Base-by-base conservation (phyloP, 1,284 basidiomycete genomes). In the Phylloboletellus chloephorus region DNA sequence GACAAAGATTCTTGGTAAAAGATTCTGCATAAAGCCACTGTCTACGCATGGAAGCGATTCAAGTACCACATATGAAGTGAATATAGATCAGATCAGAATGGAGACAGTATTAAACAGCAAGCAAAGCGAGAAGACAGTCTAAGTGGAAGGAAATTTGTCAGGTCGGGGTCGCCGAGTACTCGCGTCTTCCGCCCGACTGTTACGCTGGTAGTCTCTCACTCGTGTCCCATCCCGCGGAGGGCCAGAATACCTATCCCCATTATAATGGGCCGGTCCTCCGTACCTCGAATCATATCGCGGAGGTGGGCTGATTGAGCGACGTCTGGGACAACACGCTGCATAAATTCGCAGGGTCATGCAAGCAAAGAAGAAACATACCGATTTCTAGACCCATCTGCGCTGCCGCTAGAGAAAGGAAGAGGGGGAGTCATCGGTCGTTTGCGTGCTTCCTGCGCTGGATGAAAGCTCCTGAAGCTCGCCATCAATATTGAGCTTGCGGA, bases 271-370 rank as follows among this genome's bases (percentile, higher is more conserved):
- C 49, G 64, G 57, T 44, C 64, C 53, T 28, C 62, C 61, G 46
- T 50, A 48, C 17, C 67, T 65, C 31, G 67, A 60, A 57, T 78
- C 79, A 47, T 69, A 62, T 38, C 74, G 67, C 46, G 68, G 57
- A 23, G 67, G 63, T 34, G 82, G 82, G 53, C 83, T 87, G 56
- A 78, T 73, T 20, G 84, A 88, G 41, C 84, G 80, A 56, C 84
- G 82, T 44, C 83, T 86, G 51, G 4, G 20, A 43, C 5, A 23
- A 35, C 8, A 12, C 2, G 1, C 31, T 28, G 7, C 4, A 31
- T 47, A 13, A 46, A 16, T 21, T 23, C 7, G 17, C 5, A 16
- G 2, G 7, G 9, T n/a, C 0, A n/a, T 8, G 7, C 9, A 5
- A 34, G 12, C 10, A 39, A 29, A 16, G 20, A 46, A 43, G 26